phyloP scores from a whole-genome alignment of 345 rosid species.

The Eucalyptus victrix region DNA sequence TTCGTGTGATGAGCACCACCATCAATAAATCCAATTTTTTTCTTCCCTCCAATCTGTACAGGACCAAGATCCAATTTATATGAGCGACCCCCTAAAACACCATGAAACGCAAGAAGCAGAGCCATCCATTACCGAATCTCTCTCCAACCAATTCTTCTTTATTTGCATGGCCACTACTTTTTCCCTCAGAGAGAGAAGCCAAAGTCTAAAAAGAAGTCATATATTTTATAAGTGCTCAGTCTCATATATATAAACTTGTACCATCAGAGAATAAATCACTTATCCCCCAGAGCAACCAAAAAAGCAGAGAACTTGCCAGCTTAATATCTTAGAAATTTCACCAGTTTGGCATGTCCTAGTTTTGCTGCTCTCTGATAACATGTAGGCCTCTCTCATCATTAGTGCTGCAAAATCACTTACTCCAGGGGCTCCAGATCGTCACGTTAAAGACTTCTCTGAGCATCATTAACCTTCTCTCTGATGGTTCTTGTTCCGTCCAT shows the following conservation, averaged over 20 bases:
- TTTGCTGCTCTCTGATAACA: constrained; percentile 9
- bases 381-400: background rate
- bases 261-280: background rate
- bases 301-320: background rate
- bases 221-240: background rate
- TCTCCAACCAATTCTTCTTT: background rate
- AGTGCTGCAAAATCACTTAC: constrained; percentile 3
- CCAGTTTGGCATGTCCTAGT: background rate
- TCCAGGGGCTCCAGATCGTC: background rate
- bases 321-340: background rate
- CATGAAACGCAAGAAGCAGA: background rate
- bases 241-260: background rate
- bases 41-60: background rate
- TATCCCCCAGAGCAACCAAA: background rate
- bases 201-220: background rate
- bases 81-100: background rate
- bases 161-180: background rate
- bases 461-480: background rate
- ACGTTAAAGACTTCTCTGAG: background rate
- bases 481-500: background rate
- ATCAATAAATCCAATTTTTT: background rate
- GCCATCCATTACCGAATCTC: background rate
- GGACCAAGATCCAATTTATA: background rate
- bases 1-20: background rate
- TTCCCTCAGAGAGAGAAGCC: background rate